phyloP scores from a whole-genome alignment of 148 eudicot species.

The Rhododendron mucronatum region DNA sequence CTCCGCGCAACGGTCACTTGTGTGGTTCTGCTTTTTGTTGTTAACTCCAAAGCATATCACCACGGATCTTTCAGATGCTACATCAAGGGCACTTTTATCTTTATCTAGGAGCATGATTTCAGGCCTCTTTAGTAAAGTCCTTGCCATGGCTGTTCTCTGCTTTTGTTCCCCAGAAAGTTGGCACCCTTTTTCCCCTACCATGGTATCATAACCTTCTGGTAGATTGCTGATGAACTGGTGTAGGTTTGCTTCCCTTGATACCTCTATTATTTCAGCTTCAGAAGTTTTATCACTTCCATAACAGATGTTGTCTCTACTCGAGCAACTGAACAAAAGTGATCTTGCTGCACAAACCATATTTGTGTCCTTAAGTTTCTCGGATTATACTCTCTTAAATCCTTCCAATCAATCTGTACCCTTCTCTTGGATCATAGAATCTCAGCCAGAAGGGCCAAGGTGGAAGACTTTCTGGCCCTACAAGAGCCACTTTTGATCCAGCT shows the following conservation, averaged over 20 bases:
- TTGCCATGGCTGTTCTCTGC: constrained; percentile 43
- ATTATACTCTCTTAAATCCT: constrained; percentile 30
- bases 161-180: constrained; percentile 56
- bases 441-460: constrained; percentile 37
- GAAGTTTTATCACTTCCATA: constrained; percentile 35
- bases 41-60: constrained; percentile 17
- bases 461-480: constrained; percentile 52
- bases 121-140: constrained; percentile 38
- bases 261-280: constrained; percentile 44
- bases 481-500: constrained; percentile 47
- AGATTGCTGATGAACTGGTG: constrained; percentile 43
- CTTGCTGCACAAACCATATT: constrained; percentile 45
- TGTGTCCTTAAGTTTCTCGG: constrained; percentile 34
- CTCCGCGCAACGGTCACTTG: constrained; percentile 38
- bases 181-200: constrained; percentile 47
- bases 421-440: constrained; percentile 41
- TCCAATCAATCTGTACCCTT: constrained; percentile 38
- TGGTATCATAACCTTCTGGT: constrained; percentile 42
- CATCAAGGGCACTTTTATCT: constrained; percentile 56
- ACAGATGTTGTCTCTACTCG: constrained; percentile 41
- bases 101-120: constrained; percentile 44
- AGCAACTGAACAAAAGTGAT: constrained; percentile 47
- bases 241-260: constrained; percentile 32
- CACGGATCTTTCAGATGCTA: constrained; percentile 36
- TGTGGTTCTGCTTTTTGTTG: constrained; percentile 11